Evolutionary conservation across 179 eudicot species (phyloP), one percentile per base, ranked within the genome.

Genomic region (Drosera spatulata): DNA sequence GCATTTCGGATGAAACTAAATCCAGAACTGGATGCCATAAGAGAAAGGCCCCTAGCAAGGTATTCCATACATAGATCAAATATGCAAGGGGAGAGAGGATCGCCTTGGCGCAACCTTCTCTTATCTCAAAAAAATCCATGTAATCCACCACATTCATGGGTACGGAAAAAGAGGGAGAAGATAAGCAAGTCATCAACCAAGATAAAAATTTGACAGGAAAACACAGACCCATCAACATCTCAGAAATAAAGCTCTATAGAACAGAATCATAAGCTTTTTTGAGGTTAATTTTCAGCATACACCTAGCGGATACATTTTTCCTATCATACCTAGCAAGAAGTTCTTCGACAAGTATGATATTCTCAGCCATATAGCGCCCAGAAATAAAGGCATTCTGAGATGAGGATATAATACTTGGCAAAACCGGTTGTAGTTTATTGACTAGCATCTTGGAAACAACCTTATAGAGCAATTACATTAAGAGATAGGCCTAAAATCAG

Each of bases 101-200:
- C 64, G 2, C 64, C 55, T 12, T 61, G 64, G 8, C 64, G 4
- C 14, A 61, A 2, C 7, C 64, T 55, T 9, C 42, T 7, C 4
- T 38, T 39, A 10, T 5, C 1, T n/a, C n/a, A n/a, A n/a, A n/a
- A n/a, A n/a, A n/a, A n/a, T n/a, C n/a, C n/a, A 6, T 44, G 4
- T 4, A 13, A 51, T 4, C 7, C 12, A 8, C 54, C n/a, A n/a
- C 54, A 51, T 51, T 10, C 4, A 51, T 6, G 54, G n/a, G 4
- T 6, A 51, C 4, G 15, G 54, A 6, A 51, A 6, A 8, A 14
- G 7, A 4, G 5, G 9, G 9, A 8, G 54, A 4, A 13, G 54
- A 8, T 8, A 51, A 7, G 12, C 54, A 13, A 4, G 7, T 5
- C 7, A 4, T 51, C 7, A 51, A 6, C 54, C 7, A 51, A 8